phyloP scores from a whole-genome alignment of 441 rosid species.

The Aleurites moluccanus region DNA sequence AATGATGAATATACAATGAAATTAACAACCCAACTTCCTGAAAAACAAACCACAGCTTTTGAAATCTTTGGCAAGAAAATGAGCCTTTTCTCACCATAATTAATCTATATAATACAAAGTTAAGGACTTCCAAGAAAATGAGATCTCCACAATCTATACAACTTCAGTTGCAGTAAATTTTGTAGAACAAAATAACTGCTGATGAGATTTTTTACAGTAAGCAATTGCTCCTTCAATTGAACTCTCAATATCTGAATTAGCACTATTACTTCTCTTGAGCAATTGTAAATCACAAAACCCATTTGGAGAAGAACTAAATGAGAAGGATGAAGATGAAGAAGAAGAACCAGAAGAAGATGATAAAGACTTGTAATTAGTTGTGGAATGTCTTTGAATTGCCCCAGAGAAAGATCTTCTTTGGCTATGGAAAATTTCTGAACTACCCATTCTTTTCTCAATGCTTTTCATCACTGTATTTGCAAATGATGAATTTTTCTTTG shows the following conservation, averaged over 20 bases:
- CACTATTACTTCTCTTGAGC: constrained; percentile 66
- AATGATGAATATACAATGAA: no score
- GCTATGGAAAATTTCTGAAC: constrained; percentile 29
- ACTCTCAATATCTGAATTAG: constrained; percentile 58
- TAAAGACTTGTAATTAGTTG: constrained; percentile 27
- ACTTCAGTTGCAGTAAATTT: constrained; percentile 39
- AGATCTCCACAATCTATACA: not conserved
- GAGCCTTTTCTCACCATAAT: no score
- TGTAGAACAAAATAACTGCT: constrained; percentile 38
- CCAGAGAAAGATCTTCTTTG: constrained; percentile 85
- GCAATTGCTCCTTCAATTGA: constrained; percentile 90
- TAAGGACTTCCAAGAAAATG: no score
- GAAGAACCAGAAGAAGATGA: constrained; percentile 36
- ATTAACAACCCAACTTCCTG: no score
- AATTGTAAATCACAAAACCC: constrained; percentile 50
- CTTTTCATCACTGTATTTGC: constrained; percentile 30
- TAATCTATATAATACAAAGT: no score
- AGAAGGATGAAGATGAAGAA: constrained; percentile 61
- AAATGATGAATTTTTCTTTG: constrained; percentile 40
- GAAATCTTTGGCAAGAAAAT: no score
- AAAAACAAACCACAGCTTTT: no score
- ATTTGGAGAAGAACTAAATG: constrained; percentile 53
- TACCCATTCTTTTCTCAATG: constrained; percentile 33
- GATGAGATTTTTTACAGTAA: constrained; percentile 79
- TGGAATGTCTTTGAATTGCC: constrained; percentile 56